Evolutionary conservation across 106 monocot genomes (phyloP).

Genomic region (Dioscorea alata): DNA sequence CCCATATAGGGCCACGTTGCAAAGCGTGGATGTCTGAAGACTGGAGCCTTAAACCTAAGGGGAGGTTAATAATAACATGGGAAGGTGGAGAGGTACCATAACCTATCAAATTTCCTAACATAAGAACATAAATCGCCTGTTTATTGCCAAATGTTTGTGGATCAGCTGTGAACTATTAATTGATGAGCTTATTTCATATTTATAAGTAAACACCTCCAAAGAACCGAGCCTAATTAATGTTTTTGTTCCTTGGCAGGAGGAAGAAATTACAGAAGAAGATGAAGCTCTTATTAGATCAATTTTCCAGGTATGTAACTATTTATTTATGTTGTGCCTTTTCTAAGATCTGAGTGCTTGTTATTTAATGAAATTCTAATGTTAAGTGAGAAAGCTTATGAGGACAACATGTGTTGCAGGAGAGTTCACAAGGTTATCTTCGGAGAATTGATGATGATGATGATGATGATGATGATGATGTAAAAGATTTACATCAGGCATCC

Average conservation of each 20-base stretch:
- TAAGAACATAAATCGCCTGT: too few species aligned
- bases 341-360: background rate
- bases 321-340: background rate
- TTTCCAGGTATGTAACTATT: slow-evolving; percentile 30
- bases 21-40: too few species aligned
- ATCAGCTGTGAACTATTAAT: too few species aligned
- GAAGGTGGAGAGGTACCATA: too few species aligned
- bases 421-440: slow-evolving; percentile 51
- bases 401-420: slow-evolving; percentile 21
- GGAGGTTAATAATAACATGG: too few species aligned
- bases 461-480: slow-evolving; percentile 31
- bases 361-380: background rate
- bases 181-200: too few species aligned
- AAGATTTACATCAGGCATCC: background rate
- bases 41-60: too few species aligned
- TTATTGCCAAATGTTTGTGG: too few species aligned
- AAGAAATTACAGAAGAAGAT: slow-evolving; percentile 68
- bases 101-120: too few species aligned
- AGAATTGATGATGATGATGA: slow-evolving; percentile 62
- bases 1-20: too few species aligned
- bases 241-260: slow-evolving; percentile 40
- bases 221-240: background rate
- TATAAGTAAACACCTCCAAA: too few species aligned
- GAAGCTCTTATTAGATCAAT: slow-evolving; percentile 75
- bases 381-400: background rate